Evolutionary conservation across 129 eudicot genomes (phyloP), one percentile per base, ranked within the genome.

Genomic region (Dittrichia graveolens): DNA sequence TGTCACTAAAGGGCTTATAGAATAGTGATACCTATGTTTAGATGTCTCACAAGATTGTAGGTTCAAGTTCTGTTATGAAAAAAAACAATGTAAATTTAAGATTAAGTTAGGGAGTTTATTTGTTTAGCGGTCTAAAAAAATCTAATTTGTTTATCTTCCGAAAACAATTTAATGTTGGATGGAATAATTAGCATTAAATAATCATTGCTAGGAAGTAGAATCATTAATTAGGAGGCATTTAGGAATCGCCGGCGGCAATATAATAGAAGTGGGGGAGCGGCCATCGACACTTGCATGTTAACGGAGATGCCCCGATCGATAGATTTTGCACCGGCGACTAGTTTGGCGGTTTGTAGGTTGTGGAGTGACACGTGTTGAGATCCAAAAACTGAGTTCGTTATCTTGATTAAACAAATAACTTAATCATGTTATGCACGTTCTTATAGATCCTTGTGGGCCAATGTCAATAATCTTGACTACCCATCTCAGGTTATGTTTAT

Each of bases 391-490:
- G 58, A 34, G 10, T 75, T 44, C 40, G 37, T 34, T 76, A 67
- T 58, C 47, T 69, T 56, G 74, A 37, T 58, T 59, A 67, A 58
- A 76, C 52, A 45, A 57, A 76, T 66, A 76, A 57, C 74, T 57
- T 67, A 57, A 67, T 76, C 80, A 75, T 75, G 80, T 66, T 59
- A 75, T 75, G 60, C 80, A 66, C 80, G 74, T 75, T 67, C 61
- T 45, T 48, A 8, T 66, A 44, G 49, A 75, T 75, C 57, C 45
- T 15, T 45, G 43, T 66, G 74, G 67, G 59, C 64, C 79, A 75
- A 41, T 65, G 37, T 75, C 73, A 38, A 35, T 10, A 44, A 43
- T 15, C 31, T 24, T 24, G 31, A 24, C 31, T 24, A 24, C 31
- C 31, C 31, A 24, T 24, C 31, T 24, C 31, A 24, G 31, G 31